Base-by-base conservation (phyloP, 2,329 filamentous ascomycete genomes). In the Geosmithia putterillii region DNA sequence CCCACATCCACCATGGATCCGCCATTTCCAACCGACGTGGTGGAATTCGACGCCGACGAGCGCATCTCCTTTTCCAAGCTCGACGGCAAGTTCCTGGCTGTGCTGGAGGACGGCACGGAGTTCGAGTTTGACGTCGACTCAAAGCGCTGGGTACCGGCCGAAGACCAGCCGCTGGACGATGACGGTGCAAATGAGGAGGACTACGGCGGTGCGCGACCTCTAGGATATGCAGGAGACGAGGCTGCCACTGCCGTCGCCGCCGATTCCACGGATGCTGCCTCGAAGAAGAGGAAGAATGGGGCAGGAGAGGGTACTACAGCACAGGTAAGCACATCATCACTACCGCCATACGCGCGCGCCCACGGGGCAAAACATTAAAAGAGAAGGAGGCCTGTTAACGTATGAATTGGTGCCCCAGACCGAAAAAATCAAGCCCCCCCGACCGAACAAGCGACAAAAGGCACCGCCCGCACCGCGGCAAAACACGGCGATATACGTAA, bases 401-500 rank as follows among this genome's bases (percentile, higher is more conserved):
- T 22, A 19, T 12, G 18, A 22, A 4, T 38, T 20, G 36, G 19
- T 38, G n/a, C n/a, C 10, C 18, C 34, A 46, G 36, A 35, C 49
- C 38, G 57, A 53, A 39, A 35, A 42, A 58, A 54, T 60, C 60
- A 70, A 57, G 46, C 53, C 54, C 22, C 46, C 58, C 44, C 66
- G 65, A 8, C 62, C 62, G 14, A 61, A 56, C 47, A 71, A 73
- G 57, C 65, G 68, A 48, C 57, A 66, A 45, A 71, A 70, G 47
- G 62, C 67, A 10, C 66, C 69, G 2, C 66, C 68, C 7, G 63
- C 69, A 48, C 70, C 72, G 14, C 69, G 69, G 47, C 71, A 89
- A 52, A 96, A 95, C 60, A 94, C 86, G 6, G 90, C 90, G 37
- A 76, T 98, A 50, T 98, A 90, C 65, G 84, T 95, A 40, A 94